phyloP scores from a whole-genome alignment of 768 basidiomycete genomes.

The Termitomyces sp. region DNA sequence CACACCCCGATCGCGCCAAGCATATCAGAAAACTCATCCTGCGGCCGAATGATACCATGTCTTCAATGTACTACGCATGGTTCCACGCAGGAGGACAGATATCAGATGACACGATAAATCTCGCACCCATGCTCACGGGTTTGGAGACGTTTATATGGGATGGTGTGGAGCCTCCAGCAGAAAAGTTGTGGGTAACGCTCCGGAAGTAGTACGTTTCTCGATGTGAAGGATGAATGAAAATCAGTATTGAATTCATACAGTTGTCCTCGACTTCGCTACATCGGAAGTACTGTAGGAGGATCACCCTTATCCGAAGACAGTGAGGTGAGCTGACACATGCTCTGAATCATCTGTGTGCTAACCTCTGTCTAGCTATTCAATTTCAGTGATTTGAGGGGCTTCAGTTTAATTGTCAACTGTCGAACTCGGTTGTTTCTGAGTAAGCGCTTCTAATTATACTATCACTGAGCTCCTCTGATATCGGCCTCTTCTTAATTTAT shows the following conservation, averaged over 20 bases:
- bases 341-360: not conserved
- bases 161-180: slow-evolving; percentile 17
- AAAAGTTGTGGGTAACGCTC: slow-evolving; percentile 16
- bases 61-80: slow-evolving; percentile 7
- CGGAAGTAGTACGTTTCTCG: slow-evolving; percentile 10
- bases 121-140: slow-evolving; percentile 12
- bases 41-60: slow-evolving; percentile 13
- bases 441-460: not conserved
- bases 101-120: slow-evolving; percentile 6
- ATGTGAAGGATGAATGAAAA: not conserved
- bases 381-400: slow-evolving; percentile 17
- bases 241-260: slow-evolving; percentile 5
- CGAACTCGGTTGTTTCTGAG: slow-evolving; percentile 8
- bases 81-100: slow-evolving; percentile 11
- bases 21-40: slow-evolving; percentile 16
- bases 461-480: not conserved
- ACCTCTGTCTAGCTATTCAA: slow-evolving; percentile 15
- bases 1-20: slow-evolving; percentile 9
- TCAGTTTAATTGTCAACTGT: slow-evolving; percentile 15
- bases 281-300: slow-evolving; percentile 18
- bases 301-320: slow-evolving; percentile 13
- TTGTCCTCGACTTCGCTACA: slow-evolving; percentile 17
- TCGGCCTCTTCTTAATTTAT: not conserved
- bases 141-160: slow-evolving; percentile 22
- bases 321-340: slow-evolving; percentile 10